phyloP scores from a whole-genome alignment of 495 filamentous ascomycete species.

The Aspergillus funiculosus region DNA sequence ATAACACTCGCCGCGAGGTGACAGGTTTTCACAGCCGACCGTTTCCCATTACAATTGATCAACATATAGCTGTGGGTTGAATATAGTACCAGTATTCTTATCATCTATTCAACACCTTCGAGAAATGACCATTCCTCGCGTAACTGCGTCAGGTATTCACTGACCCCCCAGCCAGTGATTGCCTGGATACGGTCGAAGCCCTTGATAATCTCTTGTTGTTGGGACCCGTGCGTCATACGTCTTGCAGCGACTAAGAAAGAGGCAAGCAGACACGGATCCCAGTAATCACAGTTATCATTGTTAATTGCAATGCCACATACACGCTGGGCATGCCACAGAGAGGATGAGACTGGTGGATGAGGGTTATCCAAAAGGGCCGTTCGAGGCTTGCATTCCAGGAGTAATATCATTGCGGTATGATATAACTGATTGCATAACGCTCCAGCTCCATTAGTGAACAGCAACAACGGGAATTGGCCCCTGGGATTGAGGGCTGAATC shows the following conservation, averaged over 20 bases:
- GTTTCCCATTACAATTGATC: slow-evolving; percentile 1
- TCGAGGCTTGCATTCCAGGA: slow-evolving; percentile 35
- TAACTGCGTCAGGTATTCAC: slow-evolving; percentile 16
- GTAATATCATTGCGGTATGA: slow-evolving; percentile 38
- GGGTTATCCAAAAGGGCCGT: slow-evolving; percentile 21
- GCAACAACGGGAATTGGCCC: slow-evolving; percentile 31
- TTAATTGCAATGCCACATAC: slow-evolving; percentile 37
- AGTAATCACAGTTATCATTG: slow-evolving; percentile 32
- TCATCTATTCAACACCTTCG: slow-evolving; percentile 12
- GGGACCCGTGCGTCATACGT: slow-evolving; percentile 34
- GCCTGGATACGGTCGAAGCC: slow-evolving; percentile 24
- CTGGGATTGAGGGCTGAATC: slow-evolving; percentile 15
- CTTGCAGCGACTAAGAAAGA: slow-evolving; percentile 32
- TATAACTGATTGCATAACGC: slow-evolving; percentile 39
- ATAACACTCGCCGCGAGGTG: slow-evolving; percentile 18
- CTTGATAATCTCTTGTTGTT: slow-evolving; percentile 30
- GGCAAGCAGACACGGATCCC: slow-evolving; percentile 34
- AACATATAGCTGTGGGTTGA: background rate
- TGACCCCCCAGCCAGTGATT: slow-evolving; percentile 32
- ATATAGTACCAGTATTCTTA: background rate
- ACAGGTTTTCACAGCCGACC: slow-evolving; percentile 6
- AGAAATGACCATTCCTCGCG: slow-evolving; percentile 28
- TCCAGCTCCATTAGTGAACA: slow-evolving; percentile 38
- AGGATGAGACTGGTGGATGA: slow-evolving; percentile 22
- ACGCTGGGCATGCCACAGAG: slow-evolving; percentile 35